Percentiles rank a stretch among this genome's conserved stretches.
Conservation (phyloP, 2,329 filamentous ascomycete genomes). For the Exophiala xenobiotica region DNA sequence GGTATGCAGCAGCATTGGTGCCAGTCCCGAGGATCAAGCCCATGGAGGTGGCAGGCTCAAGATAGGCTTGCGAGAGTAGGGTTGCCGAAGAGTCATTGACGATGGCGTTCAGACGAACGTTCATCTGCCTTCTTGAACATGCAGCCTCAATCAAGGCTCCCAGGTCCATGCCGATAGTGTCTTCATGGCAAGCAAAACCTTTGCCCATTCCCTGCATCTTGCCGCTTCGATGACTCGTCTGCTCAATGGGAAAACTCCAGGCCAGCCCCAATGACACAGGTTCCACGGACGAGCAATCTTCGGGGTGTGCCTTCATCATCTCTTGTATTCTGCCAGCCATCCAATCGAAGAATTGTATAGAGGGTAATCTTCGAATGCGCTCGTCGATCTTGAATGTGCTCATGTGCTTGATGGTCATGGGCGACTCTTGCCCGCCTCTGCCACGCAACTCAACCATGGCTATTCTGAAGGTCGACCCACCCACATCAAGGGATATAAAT, state of each 20-base stretch:
- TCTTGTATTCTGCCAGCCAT: conserved; percentile 61
- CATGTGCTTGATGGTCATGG: conserved; percentile 57
- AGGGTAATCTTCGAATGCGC: conserved; percentile 54
- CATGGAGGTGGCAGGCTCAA: conserved; percentile 60
- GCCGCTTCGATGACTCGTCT: conserved; percentile 60
- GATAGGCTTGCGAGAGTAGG: conserved; percentile 61
- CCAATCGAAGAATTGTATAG: conserved; percentile 64
- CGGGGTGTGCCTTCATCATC: conserved; percentile 49
- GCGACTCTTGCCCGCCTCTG: conserved; percentile 40
- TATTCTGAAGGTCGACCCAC: conserved; percentile 65
- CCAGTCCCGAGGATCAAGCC: conserved; percentile 65
- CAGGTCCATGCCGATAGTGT: conserved; percentile 59
- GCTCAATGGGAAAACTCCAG: conserved; percentile 67
- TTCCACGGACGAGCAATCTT: conserved; percentile 25
- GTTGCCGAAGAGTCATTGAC: conserved; percentile 65
- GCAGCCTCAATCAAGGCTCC: conserved; percentile 59
- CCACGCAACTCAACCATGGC: conserved; percentile 59
- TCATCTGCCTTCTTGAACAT: conserved; percentile 54
- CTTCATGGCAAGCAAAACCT: conserved; percentile 61
- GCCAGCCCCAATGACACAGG: conserved; percentile 60
- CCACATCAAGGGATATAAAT: conserved; percentile 63
- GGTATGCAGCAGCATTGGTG: conserved; percentile 63
- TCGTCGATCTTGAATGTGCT: conserved; percentile 58
- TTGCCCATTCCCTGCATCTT: conserved; percentile 64
- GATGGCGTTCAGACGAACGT: conserved; percentile 61